Base-by-base conservation (phyloP, 345 rosid genomes). In the Boechera divaricarpa region DNA sequence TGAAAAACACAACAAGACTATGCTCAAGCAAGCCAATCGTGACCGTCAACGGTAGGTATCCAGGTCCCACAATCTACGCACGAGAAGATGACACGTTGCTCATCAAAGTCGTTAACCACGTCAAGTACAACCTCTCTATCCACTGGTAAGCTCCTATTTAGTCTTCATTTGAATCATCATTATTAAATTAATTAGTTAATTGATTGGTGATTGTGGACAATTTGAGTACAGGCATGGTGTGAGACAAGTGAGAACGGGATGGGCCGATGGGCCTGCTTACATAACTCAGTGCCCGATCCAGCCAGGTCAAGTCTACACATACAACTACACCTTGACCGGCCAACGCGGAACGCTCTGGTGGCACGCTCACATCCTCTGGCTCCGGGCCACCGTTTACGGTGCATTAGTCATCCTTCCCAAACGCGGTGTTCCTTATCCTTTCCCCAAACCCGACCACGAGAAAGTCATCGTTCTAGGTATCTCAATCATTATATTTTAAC, bases 261-360 rank as follows among this genome's bases (percentile, higher is more conserved):
- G 98, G 98, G 91, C 98, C 2, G 98, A 94, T 77, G 98, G 98
- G 8, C 98, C 98, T 0, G 98, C 97, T 11, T 91, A 86, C 81
- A 90, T 91, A 3, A 94, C 96, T 2, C 98, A 94, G 64, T 92
- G 97, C 70, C 98, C 98, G 5, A 90, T 94, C 64, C 98, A 80
- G 81, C 79, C 98, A 1, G 87, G 92, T 45, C 95, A 90, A 63
- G 85, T 59, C 68, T 94, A 84, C 51, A 62, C 85, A 5, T 92
- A 94, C 84, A 94, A 92, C 71, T 94, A 90, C 81, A 92, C 95
- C 13, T 63, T 94, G 33, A 89, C 95, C 3, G 97, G 97, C 35
- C 98, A 94, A 75, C 83, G 97, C 6, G 98, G 98, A 18, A 94
- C 97, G 0, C 86, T 94, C 32, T 79, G 88, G 32, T 94, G 97